Conservation (phyloP, 495 filamentous ascomycete genomes). For the Xylaria telfairii region DNA sequence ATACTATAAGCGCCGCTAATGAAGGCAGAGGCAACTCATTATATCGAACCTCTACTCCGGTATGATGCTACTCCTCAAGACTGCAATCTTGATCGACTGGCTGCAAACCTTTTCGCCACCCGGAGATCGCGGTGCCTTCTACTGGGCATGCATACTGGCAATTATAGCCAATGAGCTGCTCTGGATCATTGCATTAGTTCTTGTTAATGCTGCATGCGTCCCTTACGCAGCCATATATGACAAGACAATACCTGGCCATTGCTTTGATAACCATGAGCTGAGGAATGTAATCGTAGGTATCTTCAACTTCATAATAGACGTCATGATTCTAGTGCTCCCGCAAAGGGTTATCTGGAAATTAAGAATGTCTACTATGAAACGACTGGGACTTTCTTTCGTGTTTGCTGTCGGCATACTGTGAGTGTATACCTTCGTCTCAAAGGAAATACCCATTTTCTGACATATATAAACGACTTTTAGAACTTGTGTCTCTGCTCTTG, state of each 20-base stretch:
- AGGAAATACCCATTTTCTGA: background rate
- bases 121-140: background rate
- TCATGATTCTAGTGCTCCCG: background rate
- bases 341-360: background rate
- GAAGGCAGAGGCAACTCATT: too few species aligned
- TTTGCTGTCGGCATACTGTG: background rate
- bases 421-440: background rate
- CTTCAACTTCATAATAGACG: background rate
- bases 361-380: background rate
- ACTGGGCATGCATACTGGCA: background rate
- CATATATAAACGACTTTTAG: background rate
- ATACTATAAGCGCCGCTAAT: too few species aligned
- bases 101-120: background rate
- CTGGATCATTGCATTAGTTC: background rate
- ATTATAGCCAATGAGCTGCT: background rate
- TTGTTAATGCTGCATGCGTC: background rate
- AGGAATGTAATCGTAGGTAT: background rate
- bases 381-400: background rate
- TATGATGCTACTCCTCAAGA: background rate
- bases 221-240: background rate
- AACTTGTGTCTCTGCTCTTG: background rate
- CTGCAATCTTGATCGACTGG: background rate
- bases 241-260: background rate
- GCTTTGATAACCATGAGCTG: background rate
- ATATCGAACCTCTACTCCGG: too few species aligned